Base-by-base conservation (phyloP, 495 filamentous ascomycete species). In the Penicillium daleae region DNA sequence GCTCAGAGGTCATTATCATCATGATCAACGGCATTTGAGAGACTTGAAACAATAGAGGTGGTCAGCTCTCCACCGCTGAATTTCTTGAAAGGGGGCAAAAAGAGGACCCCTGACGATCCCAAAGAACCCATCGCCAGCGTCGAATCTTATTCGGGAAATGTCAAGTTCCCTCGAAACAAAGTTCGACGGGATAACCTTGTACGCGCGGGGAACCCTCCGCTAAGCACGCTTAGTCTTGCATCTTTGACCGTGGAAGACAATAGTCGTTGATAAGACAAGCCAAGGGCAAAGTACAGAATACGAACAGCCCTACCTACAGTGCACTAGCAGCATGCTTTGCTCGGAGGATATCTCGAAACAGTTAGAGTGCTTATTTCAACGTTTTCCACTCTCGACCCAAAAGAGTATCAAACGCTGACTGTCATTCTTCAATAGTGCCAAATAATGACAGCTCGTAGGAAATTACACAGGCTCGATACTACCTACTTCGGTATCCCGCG, bases 31-130 rank as follows among this genome's bases (percentile, higher is more conserved):
- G n/a, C 7, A 46, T 52, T 10, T 29, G 12, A 29, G 24, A 50
- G 0, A n/a, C 6, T 21, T 33, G 31, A 54, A 54, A 54, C 31
- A 8, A 54, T 9, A 52, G 49, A 27, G 31, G 13, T 35, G 29
- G 8, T 13, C 21, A 17, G 19, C 31, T 53, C 29, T 54, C 51
- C 51, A 54, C 51, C 31, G 2, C 13, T 22, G 31, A 52, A 52
- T n/a, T n/a, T n/a, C n/a, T n/a, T 31, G 29, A 31, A 31, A 54
- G n/a, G 31, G 27, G 27, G 29, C 29, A 54, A 54, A 33, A 33
- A n/a, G 21, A 54, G 15, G 19, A 35, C 51, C 51, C 51, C 51
- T 54, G 51, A 54, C 17, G 17, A 54, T 54, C 51, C 29, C 24
- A 12, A 13, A n/a, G 32, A 1, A 6, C 4, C 10, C 32, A 32